Percentiles rank a stretch among this genome's conserved stretches.
Evolutionary conservation across 495 filamentous ascomycete genomes (phyloP).

Genomic region (Ascodesmis nigricans): DNA sequence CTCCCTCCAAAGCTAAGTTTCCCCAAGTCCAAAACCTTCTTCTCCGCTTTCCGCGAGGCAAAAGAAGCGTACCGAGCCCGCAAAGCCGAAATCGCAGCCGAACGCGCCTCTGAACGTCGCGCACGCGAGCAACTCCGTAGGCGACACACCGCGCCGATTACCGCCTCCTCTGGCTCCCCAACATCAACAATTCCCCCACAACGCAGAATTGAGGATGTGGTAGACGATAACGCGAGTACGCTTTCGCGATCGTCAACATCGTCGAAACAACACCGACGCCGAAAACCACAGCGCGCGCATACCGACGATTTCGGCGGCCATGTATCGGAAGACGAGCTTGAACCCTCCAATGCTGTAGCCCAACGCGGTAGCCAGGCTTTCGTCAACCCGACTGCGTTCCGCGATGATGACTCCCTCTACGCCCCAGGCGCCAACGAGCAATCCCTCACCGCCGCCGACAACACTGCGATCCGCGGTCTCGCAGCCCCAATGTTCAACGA

Average conservation of each 20-base stretch:
- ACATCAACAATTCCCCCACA: conserved; percentile 4
- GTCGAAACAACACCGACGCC: conserved; percentile 2
- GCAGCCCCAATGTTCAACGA: conserved; percentile 13
- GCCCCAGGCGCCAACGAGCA: not conserved
- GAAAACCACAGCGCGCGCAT: too few species aligned
- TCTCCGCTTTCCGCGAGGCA: conserved; percentile 16
- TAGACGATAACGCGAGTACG: too few species aligned
- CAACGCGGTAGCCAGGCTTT: too few species aligned
- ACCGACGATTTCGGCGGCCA: too few species aligned
- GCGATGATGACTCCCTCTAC: not conserved
- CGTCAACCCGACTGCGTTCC: too few species aligned
- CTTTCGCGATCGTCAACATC: too few species aligned
- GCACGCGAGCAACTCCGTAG: too few species aligned
- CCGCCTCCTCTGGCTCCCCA: conserved; percentile 8
- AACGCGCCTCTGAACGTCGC: conserved; percentile 9
- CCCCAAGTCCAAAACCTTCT: conserved; percentile 20
- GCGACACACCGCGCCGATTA: conserved; percentile 11
- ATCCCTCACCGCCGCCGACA: conserved; percentile 2
- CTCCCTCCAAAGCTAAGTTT: too few species aligned
- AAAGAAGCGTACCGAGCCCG: conserved; percentile 17
- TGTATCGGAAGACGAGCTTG: conserved; percentile 2
- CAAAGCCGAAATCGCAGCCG: conserved; percentile 19
- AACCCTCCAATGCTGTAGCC: too few species aligned
- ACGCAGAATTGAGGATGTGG: not conserved
- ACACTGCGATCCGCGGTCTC: conserved; percentile 5